A percentile compares a stretch with the other conserved stretches of the same genome.
phyloP scores from a whole-genome alignment of 495 filamentous ascomycete genomes.

The Aspergillus indologenus region DNA sequence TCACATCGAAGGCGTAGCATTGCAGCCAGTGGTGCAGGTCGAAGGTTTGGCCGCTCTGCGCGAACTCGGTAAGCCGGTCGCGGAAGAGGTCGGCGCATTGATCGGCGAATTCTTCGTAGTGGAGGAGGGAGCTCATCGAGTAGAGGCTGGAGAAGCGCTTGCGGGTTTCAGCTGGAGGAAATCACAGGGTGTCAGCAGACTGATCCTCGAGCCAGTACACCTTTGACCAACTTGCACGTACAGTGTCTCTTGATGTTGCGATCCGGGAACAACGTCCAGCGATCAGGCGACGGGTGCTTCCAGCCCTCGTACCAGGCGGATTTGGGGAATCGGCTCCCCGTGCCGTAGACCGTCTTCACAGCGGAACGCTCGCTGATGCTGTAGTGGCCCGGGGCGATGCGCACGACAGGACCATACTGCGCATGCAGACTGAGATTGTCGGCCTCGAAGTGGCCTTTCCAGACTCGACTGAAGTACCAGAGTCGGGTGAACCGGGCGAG shows the following conservation, averaged over 20 bases:
- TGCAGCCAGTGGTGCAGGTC: constrained; percentile 55
- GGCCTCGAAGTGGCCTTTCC: constrained; percentile 40
- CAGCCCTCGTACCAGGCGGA: constrained; percentile 40
- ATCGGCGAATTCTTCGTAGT: constrained; percentile 55
- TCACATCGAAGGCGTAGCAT: constrained; percentile 61
- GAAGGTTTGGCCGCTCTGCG: constrained; percentile 27
- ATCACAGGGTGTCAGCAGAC: neutral
- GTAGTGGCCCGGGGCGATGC: constrained; percentile 49
- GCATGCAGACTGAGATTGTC: constrained; percentile 47
- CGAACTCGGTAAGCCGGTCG: constrained; percentile 42
- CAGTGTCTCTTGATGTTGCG: constrained; percentile 42
- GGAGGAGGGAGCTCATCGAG: constrained; percentile 51
- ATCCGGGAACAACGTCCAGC: constrained; percentile 42
- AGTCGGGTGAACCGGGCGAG: constrained; percentile 52
- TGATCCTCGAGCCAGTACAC: neutral
- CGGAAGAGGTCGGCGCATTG: constrained; percentile 47
- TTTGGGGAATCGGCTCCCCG: constrained; percentile 39
- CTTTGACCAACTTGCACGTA: too few species aligned
- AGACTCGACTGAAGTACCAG: constrained; percentile 52
- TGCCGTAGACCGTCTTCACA: constrained; percentile 45
- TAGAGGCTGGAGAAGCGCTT: constrained; percentile 47
- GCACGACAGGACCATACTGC: constrained; percentile 41
- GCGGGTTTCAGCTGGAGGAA: constrained; percentile 27
- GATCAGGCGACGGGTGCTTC: constrained; percentile 33
- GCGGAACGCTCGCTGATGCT: constrained; percentile 44